Percentiles rank a stretch among this genome's conserved stretches.
Conservation (phyloP, 2,329 filamentous ascomycete species). For the Calonectria pseudoreteaudii region DNA sequence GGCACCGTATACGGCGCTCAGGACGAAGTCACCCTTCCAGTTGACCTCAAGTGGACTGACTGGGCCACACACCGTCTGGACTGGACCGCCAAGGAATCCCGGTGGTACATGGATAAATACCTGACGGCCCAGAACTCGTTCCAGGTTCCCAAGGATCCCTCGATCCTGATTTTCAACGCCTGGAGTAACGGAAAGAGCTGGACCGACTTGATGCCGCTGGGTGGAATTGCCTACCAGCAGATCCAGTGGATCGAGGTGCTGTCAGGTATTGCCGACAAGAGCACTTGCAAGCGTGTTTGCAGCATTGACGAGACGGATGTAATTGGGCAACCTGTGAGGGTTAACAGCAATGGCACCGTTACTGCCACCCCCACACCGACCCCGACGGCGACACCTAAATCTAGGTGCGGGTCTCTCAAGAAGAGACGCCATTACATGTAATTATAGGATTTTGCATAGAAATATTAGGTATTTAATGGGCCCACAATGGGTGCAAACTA, state of each 20-base stretch:
- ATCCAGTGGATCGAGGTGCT: slow-evolving; percentile 72
- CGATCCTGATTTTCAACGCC: slow-evolving; percentile 65
- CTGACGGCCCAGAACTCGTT: slow-evolving; percentile 63
- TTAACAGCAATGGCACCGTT: slow-evolving; percentile 19
- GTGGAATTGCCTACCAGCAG: slow-evolving; percentile 63
- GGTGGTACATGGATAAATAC: slow-evolving; percentile 65
- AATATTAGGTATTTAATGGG: not conserved
- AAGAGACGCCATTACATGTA: not conserved
- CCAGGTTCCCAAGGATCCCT: slow-evolving; percentile 64
- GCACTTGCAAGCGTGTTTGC: slow-evolving; percentile 33
- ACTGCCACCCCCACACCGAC: not conserved
- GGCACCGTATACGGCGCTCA: slow-evolving; percentile 59
- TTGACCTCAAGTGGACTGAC: slow-evolving; percentile 58
- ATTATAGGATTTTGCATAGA: not conserved
- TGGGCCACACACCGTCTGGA: slow-evolving; percentile 70
- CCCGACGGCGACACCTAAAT: not conserved
- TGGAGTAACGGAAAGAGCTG: slow-evolving; percentile 70
- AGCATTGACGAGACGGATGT: slow-evolving; percentile 45
- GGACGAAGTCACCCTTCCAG: slow-evolving; percentile 55
- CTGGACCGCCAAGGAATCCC: slow-evolving; percentile 65
- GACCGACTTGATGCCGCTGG: slow-evolving; percentile 66
- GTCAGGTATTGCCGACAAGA: slow-evolving; percentile 53
- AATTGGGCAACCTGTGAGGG: slow-evolving; percentile 52
- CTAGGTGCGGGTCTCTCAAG: not conserved
- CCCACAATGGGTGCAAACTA: too few species aligned